Conservation (phyloP, 345 rosid species). For the Trapa incisa region DNA sequence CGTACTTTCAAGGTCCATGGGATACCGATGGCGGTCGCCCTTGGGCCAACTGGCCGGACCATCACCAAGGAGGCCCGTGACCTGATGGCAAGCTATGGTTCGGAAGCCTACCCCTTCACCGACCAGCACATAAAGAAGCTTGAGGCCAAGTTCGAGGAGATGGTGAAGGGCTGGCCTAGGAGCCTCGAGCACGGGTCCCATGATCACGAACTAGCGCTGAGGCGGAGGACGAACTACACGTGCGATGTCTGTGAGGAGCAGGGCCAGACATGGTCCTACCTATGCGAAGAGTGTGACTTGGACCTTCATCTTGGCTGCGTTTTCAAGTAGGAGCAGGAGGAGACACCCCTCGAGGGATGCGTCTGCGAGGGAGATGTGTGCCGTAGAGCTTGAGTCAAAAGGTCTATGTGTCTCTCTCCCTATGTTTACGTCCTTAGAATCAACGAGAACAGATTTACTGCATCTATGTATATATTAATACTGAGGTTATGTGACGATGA, state of each 20-base stretch:
- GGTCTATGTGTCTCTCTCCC: not conserved
- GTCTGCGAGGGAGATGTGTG: too few relatives aligned
- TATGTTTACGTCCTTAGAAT: too few relatives aligned
- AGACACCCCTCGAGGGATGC: not conserved
- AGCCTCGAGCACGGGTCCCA: slow-evolving; percentile 48
- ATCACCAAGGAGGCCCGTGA: slow-evolving; percentile 18
- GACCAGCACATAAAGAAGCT: slow-evolving; percentile 15
- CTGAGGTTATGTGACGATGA: not conserved
- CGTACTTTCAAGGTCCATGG: slow-evolving; percentile 23
- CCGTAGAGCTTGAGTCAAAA: too few relatives aligned
- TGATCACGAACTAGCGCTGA: slow-evolving; percentile 49
- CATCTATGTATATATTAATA: not conserved
- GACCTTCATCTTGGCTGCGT: slow-evolving; percentile 60
- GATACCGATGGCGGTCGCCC: slow-evolving; percentile 27
- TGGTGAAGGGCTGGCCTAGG: slow-evolving; percentile 64
- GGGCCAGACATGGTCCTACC: slow-evolving; percentile 43
- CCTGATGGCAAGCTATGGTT: slow-evolving; percentile 16
- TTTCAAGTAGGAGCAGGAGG: slow-evolving; percentile 3
- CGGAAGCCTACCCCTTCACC: slow-evolving; percentile 35
- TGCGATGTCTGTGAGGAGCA: slow-evolving; percentile 10
- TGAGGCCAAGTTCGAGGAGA: slow-evolving; percentile 21
- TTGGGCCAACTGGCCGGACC: slow-evolving; percentile 27
- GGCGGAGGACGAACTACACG: not conserved
- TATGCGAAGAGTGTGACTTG: slow-evolving; percentile 48
- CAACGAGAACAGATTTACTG: not conserved